Percentiles rank a stretch among this genome's conserved stretches.
Evolutionary conservation across 805 yeast genomes (phyloP).

Genomic region (Hanseniaspora guilliermondii): DNA sequence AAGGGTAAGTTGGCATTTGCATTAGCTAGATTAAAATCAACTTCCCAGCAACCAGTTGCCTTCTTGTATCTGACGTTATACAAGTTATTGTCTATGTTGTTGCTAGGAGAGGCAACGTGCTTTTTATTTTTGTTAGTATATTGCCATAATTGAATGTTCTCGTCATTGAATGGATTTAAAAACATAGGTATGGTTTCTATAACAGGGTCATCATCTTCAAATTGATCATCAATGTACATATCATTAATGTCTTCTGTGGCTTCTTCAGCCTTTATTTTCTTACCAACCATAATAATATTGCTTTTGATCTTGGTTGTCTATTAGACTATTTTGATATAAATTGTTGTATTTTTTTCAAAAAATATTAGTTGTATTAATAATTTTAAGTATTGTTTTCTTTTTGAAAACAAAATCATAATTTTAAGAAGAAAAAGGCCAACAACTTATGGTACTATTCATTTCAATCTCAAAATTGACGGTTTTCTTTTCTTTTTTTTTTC

Average conservation of each 20-base stretch:
- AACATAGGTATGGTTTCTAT: constrained; percentile 49
- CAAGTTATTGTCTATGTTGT: constrained; percentile 26
- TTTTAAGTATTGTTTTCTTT: too few species aligned
- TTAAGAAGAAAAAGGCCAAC: neutral
- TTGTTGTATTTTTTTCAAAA: too few species aligned
- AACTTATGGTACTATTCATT: neutral
- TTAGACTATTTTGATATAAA: neutral
- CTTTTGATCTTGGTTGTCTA: neutral
- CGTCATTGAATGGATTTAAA: constrained; percentile 26
- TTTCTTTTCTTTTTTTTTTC: too few species aligned
- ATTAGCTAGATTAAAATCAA: constrained; percentile 54
- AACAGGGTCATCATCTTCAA: constrained; percentile 46
- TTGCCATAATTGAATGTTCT: constrained; percentile 37
- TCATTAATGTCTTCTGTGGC: constrained; percentile 8
- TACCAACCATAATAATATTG: neutral
- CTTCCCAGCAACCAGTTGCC: constrained; percentile 51
- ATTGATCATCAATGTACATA: constrained; percentile 20
- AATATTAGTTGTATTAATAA: too few species aligned
- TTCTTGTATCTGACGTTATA: constrained; percentile 45
- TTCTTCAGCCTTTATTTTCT: neutral
- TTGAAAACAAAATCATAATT: too few species aligned
- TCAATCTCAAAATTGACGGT: too few species aligned
- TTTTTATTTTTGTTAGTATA: constrained; percentile 35
- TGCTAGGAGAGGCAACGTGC: constrained; percentile 19
- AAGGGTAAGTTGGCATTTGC: constrained; percentile 3